Evolutionary conservation across 306 rosid genomes (phyloP), one percentile per base, ranked within the genome.

Genomic region (Casuarina equisetifolia): DNA sequence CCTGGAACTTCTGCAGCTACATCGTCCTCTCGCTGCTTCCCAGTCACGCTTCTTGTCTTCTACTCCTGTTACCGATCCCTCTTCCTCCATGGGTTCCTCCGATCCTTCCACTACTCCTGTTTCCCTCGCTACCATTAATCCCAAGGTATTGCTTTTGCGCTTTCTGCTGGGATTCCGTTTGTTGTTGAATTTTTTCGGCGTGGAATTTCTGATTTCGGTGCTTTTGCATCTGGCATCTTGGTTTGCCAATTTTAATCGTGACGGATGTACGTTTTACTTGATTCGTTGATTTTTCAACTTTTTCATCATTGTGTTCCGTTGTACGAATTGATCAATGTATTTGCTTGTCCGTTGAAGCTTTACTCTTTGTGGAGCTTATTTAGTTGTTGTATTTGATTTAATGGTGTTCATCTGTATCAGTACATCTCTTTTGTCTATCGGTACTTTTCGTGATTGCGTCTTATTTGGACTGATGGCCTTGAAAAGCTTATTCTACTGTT

Each of bases 51-150:
- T 83, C 83, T 67, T 89, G 9, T 86, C 88, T 1, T 70, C 96
- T 42, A 3, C 81, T 32, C 25, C 76, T 4, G 13, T 67, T 57
- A 61, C 74, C 11, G 74, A 70, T 78, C 51, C 35, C 57, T 71
- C 70, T 11, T 53, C 76, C 50, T 51, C 91, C 16, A 80, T 82
- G 78, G 82, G 90, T 81, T 70, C 86, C 39, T 6, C 85, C 66
- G 81, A 76, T 70, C 16, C 70, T 38, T 46, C 88, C 42, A 45
- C 85, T 64, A 78, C 76, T 48, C 89, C 95, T 13, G 82, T 89
- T 9, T 78, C 90, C 35, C n/a, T 71, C 42, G 80, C n/a, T 3
- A 92, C 86, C 80, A 82, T 95, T 82, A 95, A 91, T 74, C 96
- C 92, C 69, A 90, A 95, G 96, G 97, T 92, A 45, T 66, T 4